Conservation (phyloP, 2,329 filamentous ascomycete species). For the Karstenula rhodostoma region DNA sequence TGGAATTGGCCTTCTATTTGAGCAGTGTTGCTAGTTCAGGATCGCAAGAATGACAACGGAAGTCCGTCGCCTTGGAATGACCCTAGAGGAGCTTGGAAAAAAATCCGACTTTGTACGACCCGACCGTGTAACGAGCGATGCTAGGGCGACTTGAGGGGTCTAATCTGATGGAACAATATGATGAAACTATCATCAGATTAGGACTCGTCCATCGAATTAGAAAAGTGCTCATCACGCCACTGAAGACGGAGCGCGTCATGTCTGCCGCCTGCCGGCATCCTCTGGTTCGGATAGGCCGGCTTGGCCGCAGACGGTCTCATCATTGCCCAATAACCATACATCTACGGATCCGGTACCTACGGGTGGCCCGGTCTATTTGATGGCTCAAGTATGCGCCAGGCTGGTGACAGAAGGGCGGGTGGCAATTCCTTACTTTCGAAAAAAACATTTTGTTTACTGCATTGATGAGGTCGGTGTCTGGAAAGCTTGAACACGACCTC, state of each 20-base stretch:
- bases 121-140: neutral
- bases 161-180: no score
- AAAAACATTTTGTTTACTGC: neutral
- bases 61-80: neutral
- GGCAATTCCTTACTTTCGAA: neutral
- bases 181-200: neutral
- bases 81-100: neutral
- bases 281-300: neutral
- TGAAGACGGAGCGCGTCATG: neutral
- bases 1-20: neutral
- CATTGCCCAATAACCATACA: neutral
- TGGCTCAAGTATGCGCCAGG: neutral
- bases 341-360: neutral
- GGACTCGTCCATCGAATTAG: neutral
- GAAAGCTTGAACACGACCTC: neutral
- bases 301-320: neutral
- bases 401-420: neutral
- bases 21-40: neutral
- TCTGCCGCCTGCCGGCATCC: no score
- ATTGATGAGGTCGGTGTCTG: neutral
- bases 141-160: no score
- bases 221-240: neutral
- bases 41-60: neutral
- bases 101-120: neutral
- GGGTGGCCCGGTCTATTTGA: neutral